These are phyloP conservation scores for Sechiopsis laciniata DNA, from an alignment of 306 rosid genomes.

Conservation along the genomic window DNA sequence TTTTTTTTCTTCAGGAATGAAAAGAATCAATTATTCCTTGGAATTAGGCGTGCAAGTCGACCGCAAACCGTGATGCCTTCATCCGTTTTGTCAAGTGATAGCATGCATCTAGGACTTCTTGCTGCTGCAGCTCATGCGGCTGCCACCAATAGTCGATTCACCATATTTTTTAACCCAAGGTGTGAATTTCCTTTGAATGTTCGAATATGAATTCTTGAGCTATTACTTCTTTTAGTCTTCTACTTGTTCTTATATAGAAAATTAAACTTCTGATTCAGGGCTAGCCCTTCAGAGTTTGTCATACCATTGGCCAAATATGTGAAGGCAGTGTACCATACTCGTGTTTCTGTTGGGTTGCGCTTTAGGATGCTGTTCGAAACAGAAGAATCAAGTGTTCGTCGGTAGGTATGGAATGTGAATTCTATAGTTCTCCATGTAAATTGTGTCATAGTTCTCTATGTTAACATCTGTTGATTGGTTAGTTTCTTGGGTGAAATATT, in stretches of 20 bases:
- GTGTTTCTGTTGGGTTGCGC: conserved; percentile 98
- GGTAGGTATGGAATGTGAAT: conserved; percentile 42
- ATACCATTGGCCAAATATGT: conserved; percentile 78
- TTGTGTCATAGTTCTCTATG: neutral
- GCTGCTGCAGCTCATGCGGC: conserved; percentile 99
- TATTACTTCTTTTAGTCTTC: neutral
- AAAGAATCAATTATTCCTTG: conserved; percentile 85
- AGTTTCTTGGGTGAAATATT: neutral
- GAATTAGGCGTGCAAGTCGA: conserved; percentile 84
- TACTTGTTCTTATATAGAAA: neutral
- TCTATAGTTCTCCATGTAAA: conserved; percentile 2
- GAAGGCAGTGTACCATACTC: conserved; percentile 93
- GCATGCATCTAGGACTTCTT: conserved; percentile 99
- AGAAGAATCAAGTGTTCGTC: conserved; percentile 97
- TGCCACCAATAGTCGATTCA: conserved; percentile 89
- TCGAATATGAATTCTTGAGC: neutral
- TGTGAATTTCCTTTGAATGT: conserved; percentile 19
- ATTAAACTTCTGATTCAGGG: conserved; percentile 43
- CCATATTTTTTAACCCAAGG: conserved; percentile 97
- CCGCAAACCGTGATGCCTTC: conserved; percentile 99
- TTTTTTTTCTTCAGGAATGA: conserved; percentile 59
- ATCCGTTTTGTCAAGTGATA: conserved; percentile 91
- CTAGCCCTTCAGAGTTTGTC: conserved; percentile 95
- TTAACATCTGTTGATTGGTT: neutral
- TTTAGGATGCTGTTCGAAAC: conserved; percentile 97